These are phyloP conservation scores for Yarrowia divulgata DNA, from an alignment of 805 yeast species.

Conservation along the genomic window DNA sequence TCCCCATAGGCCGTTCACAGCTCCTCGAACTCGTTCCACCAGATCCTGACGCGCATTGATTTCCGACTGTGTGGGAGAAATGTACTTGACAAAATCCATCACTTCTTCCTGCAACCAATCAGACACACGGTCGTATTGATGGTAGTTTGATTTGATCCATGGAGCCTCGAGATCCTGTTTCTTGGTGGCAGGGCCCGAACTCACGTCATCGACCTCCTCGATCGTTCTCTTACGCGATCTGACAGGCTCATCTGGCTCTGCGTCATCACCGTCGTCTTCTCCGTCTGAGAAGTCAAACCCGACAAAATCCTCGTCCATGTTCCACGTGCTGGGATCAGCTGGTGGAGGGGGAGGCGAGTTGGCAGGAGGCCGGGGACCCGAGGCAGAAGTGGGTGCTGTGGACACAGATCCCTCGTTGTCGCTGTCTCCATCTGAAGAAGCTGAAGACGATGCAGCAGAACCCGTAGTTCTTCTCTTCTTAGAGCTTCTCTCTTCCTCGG, in stretches of 20 bases:
- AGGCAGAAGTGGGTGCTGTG: slow-evolving; percentile 1
- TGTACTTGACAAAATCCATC: slow-evolving; percentile 80
- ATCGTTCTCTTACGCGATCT: slow-evolving; percentile 25
- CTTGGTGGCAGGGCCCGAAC: slow-evolving; percentile 12
- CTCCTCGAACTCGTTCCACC: slow-evolving; percentile 63
- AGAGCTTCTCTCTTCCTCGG: slow-evolving; percentile 2
- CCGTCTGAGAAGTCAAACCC: slow-evolving; percentile 22
- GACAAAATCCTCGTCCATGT: slow-evolving; percentile 37
- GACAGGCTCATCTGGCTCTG: not conserved
- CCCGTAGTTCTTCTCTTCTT: slow-evolving; percentile 18
- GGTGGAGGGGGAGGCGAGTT: slow-evolving; percentile 35
- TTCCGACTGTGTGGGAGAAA: slow-evolving; percentile 83
- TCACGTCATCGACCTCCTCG: slow-evolving; percentile 28
- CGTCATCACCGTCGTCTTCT: slow-evolving; percentile 13
- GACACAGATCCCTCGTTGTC: not conserved
- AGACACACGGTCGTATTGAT: slow-evolving; percentile 75
- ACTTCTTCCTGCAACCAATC: slow-evolving; percentile 90
- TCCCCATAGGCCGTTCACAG: slow-evolving; percentile 70
- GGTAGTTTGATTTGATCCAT: slow-evolving; percentile 81
- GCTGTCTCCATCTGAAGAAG: not conserved
- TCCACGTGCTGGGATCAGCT: slow-evolving; percentile 21
- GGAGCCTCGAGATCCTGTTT: slow-evolving; percentile 56
- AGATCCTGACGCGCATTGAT: slow-evolving; percentile 70
- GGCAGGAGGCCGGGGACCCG: slow-evolving; percentile 16
- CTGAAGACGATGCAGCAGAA: not conserved